Base-by-base conservation (phyloP, 495 filamentous ascomycete species). In the Trichoderma virens region DNA sequence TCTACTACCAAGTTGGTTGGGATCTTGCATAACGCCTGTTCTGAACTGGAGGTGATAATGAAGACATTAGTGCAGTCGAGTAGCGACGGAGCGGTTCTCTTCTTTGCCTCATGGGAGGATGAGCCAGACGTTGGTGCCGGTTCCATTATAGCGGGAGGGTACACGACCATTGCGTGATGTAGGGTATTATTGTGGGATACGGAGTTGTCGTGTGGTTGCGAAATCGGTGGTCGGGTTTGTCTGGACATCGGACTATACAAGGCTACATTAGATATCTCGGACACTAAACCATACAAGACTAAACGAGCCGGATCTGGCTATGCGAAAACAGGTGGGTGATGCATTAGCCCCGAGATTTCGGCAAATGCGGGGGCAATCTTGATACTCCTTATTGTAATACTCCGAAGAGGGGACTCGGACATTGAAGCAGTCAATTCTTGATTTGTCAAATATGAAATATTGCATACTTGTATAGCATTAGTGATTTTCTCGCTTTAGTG, bases 1-100 rank as follows among this genome's bases (percentile, higher is more conserved):
- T 69, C 67, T 23, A 59, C 11, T 9, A 38, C 63, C 43, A 67
- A 60, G 32, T 28, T 51, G 34, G 56, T 56, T 18, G 67, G 66
- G n/a, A 69, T 43, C 59, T 67, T 11, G 9, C 38, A 41, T 41
- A 41, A 41, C 11, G 38, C 11, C 11, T 41, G 38, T 41, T 41
- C 38, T 18, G 38, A 41, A 18, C 9, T 18, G 38, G 38, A 18
- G 38, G 38, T 11, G 13, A 41, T 18, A 16, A 41, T 18, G 38
- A 41, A 41, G 38, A 41, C 38, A 11, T 11, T 41, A 2, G 38
- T 41, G 38, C 11, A 41, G 18, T 41, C 38, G 3, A 18, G 18
- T 18, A 41, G 38, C 38, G 38, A 41, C 38, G 38, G 38, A 41
- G 38, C 13, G 38, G 38, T 4, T 5, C 11, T 41, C 38, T 41